These are phyloP conservation scores for Microdochium bolleyi DNA, from an alignment of 2,329 filamentous ascomycete species.

Conservation along the genomic window DNA sequence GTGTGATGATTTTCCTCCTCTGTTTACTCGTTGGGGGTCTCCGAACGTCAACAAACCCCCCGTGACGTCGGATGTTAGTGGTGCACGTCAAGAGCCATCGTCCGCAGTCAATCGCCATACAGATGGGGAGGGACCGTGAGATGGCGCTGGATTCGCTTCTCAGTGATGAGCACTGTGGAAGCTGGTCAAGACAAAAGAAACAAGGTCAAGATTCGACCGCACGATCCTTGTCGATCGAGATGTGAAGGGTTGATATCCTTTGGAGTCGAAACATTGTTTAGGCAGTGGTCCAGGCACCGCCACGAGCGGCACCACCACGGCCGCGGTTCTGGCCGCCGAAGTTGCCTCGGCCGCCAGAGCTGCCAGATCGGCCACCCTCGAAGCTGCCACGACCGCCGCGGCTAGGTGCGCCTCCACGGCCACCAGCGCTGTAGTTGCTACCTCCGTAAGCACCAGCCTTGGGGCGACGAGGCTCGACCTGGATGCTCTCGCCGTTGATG, in stretches of 20 bases:
- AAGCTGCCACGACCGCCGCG: conserved; percentile 58
- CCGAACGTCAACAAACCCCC: not conserved
- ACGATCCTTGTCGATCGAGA: not conserved
- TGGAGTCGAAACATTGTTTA: not conserved
- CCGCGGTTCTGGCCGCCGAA: conserved; percentile 61
- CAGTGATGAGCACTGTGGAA: not conserved
- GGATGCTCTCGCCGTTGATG: conserved; percentile 73
- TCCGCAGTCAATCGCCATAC: not conserved
- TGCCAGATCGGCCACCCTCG: conserved; percentile 50
- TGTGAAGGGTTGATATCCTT: not conserved
- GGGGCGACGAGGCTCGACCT: conserved; percentile 81
- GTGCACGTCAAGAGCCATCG: not conserved
- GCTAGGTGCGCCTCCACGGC: conserved; percentile 51
- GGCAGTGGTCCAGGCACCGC: conserved; percentile 38
- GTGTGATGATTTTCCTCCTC: not conserved
- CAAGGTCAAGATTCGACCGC: not conserved
- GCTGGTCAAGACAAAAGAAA: not conserved
- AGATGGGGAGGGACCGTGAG: not conserved
- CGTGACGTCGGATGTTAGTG: not conserved
- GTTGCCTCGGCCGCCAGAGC: conserved; percentile 58
- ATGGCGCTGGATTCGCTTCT: not conserved
- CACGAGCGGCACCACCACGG: conserved; percentile 57
- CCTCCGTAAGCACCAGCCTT: conserved; percentile 65
- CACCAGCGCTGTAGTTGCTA: conserved; percentile 50
- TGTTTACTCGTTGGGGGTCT: not conserved